Conservation (phyloP, 805 yeast genomes). For the Candida fluviatilis region DNA sequence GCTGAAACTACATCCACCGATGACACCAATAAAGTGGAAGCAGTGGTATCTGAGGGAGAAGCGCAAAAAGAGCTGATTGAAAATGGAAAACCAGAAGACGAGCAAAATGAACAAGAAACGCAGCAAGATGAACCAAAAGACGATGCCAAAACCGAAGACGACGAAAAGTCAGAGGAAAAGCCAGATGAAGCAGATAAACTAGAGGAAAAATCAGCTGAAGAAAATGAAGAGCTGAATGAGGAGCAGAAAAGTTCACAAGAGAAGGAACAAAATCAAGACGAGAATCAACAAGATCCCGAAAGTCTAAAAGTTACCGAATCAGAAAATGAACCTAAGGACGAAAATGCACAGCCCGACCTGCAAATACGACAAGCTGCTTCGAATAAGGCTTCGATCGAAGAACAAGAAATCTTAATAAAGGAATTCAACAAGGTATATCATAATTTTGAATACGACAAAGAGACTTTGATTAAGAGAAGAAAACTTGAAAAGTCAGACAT, state of each 20-base stretch:
- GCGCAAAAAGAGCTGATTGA: not conserved
- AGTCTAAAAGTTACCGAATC: not conserved
- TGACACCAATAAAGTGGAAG: not conserved
- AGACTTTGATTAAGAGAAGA: conserved; percentile 68
- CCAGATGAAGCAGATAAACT: conserved; percentile 7
- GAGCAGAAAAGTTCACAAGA: not conserved
- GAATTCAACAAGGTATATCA: conserved; percentile 74
- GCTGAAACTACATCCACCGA: not conserved
- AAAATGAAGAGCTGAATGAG: conserved; percentile 5
- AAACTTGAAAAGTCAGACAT: conserved; percentile 79
- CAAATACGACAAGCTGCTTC: conserved; percentile 4
- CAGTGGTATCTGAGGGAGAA: not conserved
- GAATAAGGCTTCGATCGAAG: conserved; percentile 19
- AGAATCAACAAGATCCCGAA: not conserved
- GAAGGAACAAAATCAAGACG: not conserved
- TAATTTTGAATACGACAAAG: conserved; percentile 70
- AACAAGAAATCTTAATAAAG: conserved; percentile 45
- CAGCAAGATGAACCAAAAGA: not conserved
- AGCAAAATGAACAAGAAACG: not conserved
- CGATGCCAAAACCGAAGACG: not conserved
- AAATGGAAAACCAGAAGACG: too few species aligned
- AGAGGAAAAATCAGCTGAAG: conserved; percentile 3
- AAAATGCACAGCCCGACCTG: not conserved
- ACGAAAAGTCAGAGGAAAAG: too few species aligned
- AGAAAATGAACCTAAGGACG: not conserved